phyloP scores from a whole-genome alignment of 2,329 filamentous ascomycete genomes.

The Magnaporthales sp. region DNA sequence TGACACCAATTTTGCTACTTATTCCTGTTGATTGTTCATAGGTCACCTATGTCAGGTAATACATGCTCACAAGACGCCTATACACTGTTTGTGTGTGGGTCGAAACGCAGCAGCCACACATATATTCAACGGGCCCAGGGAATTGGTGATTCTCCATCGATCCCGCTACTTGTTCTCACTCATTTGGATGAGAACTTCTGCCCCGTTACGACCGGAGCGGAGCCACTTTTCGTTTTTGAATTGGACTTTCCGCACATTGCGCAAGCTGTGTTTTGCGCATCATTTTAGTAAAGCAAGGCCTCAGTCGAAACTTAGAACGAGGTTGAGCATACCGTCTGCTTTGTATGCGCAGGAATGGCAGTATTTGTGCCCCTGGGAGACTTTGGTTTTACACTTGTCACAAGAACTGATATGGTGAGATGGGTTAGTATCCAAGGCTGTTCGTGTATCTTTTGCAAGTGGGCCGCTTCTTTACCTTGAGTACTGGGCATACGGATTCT shows the following conservation, averaged over 20 bases:
- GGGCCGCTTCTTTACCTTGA: conserved; percentile 26
- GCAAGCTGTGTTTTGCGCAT: conserved; percentile 34
- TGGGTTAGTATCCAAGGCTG: background rate
- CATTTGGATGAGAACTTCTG: conserved; percentile 57
- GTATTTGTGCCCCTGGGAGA: conserved; percentile 50
- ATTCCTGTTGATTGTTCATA: too few species aligned
- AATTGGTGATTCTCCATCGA: background rate
- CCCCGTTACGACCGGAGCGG: conserved; percentile 45
- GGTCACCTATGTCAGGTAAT: too few species aligned
- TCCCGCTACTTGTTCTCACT: conserved; percentile 10
- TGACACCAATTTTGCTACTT: too few species aligned
- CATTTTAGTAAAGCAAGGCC: background rate
- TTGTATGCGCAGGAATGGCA: conserved; percentile 57
- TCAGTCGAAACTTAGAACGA: background rate
- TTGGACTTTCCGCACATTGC: conserved; percentile 56
- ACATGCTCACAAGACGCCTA: too few species aligned
- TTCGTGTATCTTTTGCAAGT: background rate
- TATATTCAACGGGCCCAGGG: too few species aligned
- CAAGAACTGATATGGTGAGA: conserved; percentile 32
- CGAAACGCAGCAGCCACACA: too few species aligned
- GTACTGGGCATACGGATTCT: conserved; percentile 58
- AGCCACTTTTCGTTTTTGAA: conserved; percentile 33
- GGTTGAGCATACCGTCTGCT: conserved; percentile 39
- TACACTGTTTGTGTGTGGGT: too few species aligned
- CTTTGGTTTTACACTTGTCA: conserved; percentile 53